phyloP scores from a whole-genome alignment of 2,329 filamentous ascomycete species.

The Colletotrichum noveboracense region DNA sequence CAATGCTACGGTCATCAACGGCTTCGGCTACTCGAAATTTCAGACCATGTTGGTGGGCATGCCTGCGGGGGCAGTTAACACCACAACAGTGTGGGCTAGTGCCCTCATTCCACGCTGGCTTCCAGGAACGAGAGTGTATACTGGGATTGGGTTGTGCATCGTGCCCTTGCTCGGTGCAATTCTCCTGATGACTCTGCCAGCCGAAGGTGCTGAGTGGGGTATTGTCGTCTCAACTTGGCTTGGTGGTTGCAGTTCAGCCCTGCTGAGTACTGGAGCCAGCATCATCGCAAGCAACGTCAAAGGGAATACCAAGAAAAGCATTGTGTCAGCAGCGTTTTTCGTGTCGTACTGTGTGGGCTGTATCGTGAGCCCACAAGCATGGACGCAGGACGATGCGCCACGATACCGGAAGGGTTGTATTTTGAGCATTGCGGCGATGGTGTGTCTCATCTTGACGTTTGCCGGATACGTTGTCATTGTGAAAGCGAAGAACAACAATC shows the following conservation, averaged over 20 bases:
- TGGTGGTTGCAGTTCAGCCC: slow-evolving; percentile 14
- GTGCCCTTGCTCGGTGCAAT: slow-evolving; percentile 12
- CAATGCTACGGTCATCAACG: slow-evolving; percentile 18
- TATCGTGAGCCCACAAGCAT: slow-evolving; percentile 28
- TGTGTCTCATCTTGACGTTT: slow-evolving; percentile 12
- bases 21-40: slow-evolving; percentile 20
- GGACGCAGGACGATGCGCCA: slow-evolving; percentile 26
- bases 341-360: slow-evolving; percentile 28
- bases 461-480: background rate
- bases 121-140: slow-evolving; percentile 29
- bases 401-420: slow-evolving; percentile 25
- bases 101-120: slow-evolving; percentile 25
- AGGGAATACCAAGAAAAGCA: slow-evolving; percentile 32
- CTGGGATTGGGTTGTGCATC: background rate
- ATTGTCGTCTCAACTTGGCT: slow-evolving; percentile 29
- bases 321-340: slow-evolving; percentile 29
- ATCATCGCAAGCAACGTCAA: slow-evolving; percentile 31
- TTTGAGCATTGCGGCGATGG: slow-evolving; percentile 23
- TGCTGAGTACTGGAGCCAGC: slow-evolving; percentile 22
- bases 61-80: slow-evolving; percentile 9
- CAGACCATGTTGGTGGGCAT: slow-evolving; percentile 21
- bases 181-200: slow-evolving; percentile 21
- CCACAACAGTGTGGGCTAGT: slow-evolving; percentile 12
- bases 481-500: background rate
- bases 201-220: slow-evolving; percentile 21